Base-by-base conservation (phyloP, 768 basidiomycete genomes). In the Hygrocybe coccinea region DNA sequence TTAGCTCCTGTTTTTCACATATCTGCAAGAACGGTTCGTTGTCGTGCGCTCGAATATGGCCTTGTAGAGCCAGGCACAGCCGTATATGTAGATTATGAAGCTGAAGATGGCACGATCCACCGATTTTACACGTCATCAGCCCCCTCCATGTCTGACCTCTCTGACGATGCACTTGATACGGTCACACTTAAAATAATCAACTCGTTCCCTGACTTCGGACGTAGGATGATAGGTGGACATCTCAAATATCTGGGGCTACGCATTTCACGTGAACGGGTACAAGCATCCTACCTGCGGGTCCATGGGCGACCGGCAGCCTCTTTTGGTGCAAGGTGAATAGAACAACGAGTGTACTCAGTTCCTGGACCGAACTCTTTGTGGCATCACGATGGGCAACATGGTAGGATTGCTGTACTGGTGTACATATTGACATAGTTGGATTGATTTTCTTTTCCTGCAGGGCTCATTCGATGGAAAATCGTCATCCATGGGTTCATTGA, bases 401-500 rank as follows among this genome's bases (percentile, higher is more conserved):
- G 71, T 68, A 56, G 6, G 17, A 25, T 11, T 36, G 1, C 67
- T 69, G 19, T 50, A 53, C 1, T 69, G 29, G 29, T 29, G 29
- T 29, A 29, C 24, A 35, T 53, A 56, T 29, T 29, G 29, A 29
- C 29, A 29, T 29, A 29, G 8, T 29, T 29, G 8, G 8, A 38
- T 21, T 25, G 35, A 12, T 1, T 67, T 69, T 17, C 49, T 52
- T 35, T 5, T 36, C 24, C 35, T 19, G 24, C 7, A 71, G 72
- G 67, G 4, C 66, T 74, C 11, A 76, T 76, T 47, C 57, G 50
- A 3, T 76, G 65, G 63, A 66, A 66, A 45, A 65, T 75, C 37
- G 70, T 76, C 3, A 68, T 71, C 2, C 76, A 77, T 60, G 70
- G 67, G 1, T 76, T 75, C 52, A 71, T 78, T 11, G 75, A 79